Conservation (phyloP, 768 basidiomycete genomes). For the Mycena epipterygia region DNA sequence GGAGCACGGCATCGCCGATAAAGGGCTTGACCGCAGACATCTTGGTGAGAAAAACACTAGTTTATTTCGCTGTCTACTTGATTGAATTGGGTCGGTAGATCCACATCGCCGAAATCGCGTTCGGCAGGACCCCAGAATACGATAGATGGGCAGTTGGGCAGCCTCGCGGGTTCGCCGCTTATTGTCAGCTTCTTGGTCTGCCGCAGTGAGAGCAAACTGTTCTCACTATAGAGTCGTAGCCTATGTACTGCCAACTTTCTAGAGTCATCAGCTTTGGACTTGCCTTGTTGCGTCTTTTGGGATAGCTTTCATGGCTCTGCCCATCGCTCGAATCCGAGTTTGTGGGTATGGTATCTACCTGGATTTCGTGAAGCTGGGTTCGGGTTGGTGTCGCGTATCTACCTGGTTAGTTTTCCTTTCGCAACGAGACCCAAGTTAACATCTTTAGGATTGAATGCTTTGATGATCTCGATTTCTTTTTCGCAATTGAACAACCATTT, state of each 20-base stretch:
- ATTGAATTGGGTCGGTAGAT: slow-evolving; percentile 58
- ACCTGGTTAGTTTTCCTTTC: too few relatives aligned
- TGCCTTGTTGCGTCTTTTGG: not conserved
- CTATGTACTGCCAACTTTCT: not conserved
- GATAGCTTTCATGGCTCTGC: too few relatives aligned
- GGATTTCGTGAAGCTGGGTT: too few relatives aligned
- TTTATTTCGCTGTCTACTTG: not conserved
- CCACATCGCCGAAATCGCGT: slow-evolving; percentile 77
- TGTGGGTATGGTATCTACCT: too few relatives aligned
- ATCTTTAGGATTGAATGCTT: too few relatives aligned
- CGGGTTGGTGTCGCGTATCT: too few relatives aligned
- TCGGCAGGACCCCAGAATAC: slow-evolving; percentile 61
- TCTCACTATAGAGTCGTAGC: not conserved
- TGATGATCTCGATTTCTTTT: too few relatives aligned
- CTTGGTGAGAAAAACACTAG: slow-evolving; percentile 64
- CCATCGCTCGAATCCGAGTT: too few relatives aligned
- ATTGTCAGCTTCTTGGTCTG: slow-evolving; percentile 19
- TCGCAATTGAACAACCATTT: too few relatives aligned
- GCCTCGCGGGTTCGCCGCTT: slow-evolving; percentile 44
- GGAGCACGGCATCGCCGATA: slow-evolving; percentile 82
- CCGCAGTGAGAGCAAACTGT: slow-evolving; percentile 1
- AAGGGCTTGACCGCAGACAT: slow-evolving; percentile 90
- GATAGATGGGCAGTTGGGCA: slow-evolving; percentile 73
- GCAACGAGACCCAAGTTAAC: too few relatives aligned
- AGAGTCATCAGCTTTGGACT: not conserved